These are phyloP conservation scores for Coffea eugenioides DNA, from an alignment of 257 asterid genomes.

Conservation along the genomic window DNA sequence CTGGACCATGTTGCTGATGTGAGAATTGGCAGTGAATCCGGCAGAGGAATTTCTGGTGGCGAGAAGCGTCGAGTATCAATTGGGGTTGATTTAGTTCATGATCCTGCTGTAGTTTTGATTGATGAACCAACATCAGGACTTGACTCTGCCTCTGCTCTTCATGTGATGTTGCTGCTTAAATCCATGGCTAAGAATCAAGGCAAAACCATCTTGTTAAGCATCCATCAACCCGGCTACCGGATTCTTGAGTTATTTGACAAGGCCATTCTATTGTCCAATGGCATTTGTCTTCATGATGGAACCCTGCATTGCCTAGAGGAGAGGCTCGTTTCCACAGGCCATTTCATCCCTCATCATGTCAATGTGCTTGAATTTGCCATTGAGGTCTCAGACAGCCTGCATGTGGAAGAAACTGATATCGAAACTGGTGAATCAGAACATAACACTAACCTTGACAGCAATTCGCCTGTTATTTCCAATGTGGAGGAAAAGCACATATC, in stretches of 20 bases:
- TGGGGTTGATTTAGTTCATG: constrained; percentile 70
- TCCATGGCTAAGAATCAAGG: constrained; percentile 55
- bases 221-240: constrained; percentile 81
- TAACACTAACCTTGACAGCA: constrained; percentile 2
- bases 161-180: constrained; percentile 48
- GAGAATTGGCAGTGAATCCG: constrained; percentile 55
- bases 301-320: constrained; percentile 53
- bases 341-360: constrained; percentile 58
- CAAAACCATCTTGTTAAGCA: constrained; percentile 63
- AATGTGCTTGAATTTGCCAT: constrained; percentile 75
- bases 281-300: constrained; percentile 60
- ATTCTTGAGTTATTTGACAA: constrained; percentile 65
- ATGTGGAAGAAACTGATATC: constrained; percentile 25
- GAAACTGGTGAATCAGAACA: constrained; percentile 24
- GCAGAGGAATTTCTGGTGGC: constrained; percentile 68
- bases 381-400: constrained; percentile 47
- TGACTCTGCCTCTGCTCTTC: constrained; percentile 74
- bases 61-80: constrained; percentile 78
- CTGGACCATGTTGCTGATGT: constrained; percentile 44
- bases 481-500: constrained; percentile 9
- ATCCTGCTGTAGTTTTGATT: constrained; percentile 65
- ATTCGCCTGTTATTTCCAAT: background rate
- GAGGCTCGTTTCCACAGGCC: constrained; percentile 39
- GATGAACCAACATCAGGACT: constrained; percentile 93
- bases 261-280: constrained; percentile 53